Percentiles rank a stretch among this genome's conserved stretches.
Conservation (phyloP, 2,329 filamentous ascomycete species). For the Fusarium sacchari region DNA sequence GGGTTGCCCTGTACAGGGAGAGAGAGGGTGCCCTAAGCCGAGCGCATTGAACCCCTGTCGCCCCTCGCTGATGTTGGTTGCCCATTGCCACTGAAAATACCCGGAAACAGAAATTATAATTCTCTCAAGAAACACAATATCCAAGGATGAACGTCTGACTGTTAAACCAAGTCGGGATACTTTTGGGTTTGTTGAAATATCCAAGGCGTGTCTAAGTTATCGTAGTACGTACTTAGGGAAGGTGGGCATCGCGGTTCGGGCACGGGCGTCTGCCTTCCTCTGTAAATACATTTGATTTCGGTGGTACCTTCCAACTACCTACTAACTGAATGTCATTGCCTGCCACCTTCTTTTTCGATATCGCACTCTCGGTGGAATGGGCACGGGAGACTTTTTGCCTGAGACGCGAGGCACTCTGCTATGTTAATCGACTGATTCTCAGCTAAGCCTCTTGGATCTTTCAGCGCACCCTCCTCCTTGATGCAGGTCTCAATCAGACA, state of each 20-base stretch:
- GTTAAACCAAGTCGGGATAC: background rate
- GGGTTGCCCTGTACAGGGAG: too few species aligned
- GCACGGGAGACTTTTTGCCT: background rate
- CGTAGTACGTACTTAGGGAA: background rate
- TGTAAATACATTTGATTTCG: conserved; percentile 31
- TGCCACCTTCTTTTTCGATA: background rate
- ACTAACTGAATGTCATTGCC: background rate
- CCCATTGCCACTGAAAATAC: background rate
- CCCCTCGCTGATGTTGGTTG: background rate
- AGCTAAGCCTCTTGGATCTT: background rate
- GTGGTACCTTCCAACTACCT: background rate
- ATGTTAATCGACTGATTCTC: background rate
- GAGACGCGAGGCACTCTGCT: background rate
- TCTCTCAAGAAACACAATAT: background rate
- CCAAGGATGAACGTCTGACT: background rate
- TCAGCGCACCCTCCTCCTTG: background rate
- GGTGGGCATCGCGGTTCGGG: background rate
- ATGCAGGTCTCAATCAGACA: background rate
- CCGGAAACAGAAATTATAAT: background rate
- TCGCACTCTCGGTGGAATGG: conserved; percentile 5
- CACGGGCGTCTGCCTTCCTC: background rate
- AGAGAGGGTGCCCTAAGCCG: background rate
- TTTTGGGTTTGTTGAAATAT: background rate
- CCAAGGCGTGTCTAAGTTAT: background rate
- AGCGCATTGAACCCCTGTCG: background rate